Base-by-base conservation (phyloP, 306 rosid species). In the Malus orientalis region DNA sequence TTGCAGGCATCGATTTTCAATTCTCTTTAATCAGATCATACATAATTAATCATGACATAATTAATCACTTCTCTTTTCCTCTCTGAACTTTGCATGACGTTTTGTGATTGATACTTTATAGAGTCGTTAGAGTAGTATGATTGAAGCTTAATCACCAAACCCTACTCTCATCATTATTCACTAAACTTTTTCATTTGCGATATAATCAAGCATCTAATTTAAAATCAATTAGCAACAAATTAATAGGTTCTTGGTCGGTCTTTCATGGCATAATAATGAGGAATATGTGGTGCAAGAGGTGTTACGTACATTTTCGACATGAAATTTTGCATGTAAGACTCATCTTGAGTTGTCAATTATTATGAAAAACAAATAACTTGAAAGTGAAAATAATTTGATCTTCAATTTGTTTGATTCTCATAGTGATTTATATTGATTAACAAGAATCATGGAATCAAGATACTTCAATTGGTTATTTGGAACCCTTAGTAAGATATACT, bases 1-100 rank as follows among this genome's bases (percentile, higher is more conserved):
- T 82, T 82, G 74, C 73, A 25, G 70, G 74, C 71, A 64, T 57
- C 75, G 13, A 57, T 74, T 79, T 64, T 71, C 44, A 44, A 32
- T 42, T 74, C 32, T 61, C 83, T 19, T 83, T 74, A 3, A 44
- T 70, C 78, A 55, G 67, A 38, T 38, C 42, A 38, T 6, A 70
- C 55, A 72, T 64, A 59, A 76, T 77, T 74, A n/a, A 67, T 66
- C 61, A 71, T 30, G 32, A 70, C 55, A 72, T 64, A 59, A 76
- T 77, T 74, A n/a, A 67, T 58, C 61, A 71, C 38, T 54, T 33
- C 30, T 23, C 36, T 55, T 54, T 54, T 65, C 68, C 53, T 23
- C 49, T 60, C 51, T 69, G 29, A 25, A 44, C 74, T 69, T 68
- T 69, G 4, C 40, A 57, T 77, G 49, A 77, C 40, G 22, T 40